Conservation (phyloP, 2,329 filamentous ascomycete genomes). For the Colletotrichum somersetense region DNA sequence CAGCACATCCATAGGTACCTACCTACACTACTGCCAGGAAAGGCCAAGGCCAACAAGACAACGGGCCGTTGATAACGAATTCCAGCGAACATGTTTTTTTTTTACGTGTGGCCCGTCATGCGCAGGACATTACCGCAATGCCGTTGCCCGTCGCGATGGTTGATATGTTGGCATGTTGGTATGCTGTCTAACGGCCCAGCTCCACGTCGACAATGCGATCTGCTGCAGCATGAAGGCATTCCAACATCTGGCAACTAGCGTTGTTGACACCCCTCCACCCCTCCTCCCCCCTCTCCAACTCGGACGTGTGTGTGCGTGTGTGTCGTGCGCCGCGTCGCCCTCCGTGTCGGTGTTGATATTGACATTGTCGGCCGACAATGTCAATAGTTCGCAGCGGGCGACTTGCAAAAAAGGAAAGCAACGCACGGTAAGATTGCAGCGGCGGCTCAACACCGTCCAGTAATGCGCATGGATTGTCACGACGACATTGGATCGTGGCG, state of each 20-base stretch:
- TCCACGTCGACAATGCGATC: conserved; percentile 34
- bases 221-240: conserved; percentile 34
- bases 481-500: conserved; percentile 38
- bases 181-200: conserved; percentile 15
- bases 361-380: conserved; percentile 3
- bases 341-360: background rate
- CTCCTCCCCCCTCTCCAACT: background rate
- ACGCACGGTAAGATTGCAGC: conserved; percentile 37
- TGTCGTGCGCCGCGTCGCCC: background rate
- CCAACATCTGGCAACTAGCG: conserved; percentile 3
- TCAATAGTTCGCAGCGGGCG: conserved; percentile 29
- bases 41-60: conserved; percentile 26
- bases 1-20: background rate
- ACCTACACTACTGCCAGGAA: background rate
- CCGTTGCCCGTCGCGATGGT: conserved; percentile 28
- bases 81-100: conserved; percentile 16
- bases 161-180: background rate
- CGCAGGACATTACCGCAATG: conserved; percentile 38
- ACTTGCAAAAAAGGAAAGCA: conserved; percentile 28
- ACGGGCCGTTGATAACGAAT: conserved; percentile 38
- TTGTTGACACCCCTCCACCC: background rate
- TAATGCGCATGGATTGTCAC: conserved; percentile 36
- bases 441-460: conserved; percentile 24
- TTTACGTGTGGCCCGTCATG: conserved; percentile 20
- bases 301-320: background rate